Base-by-base conservation (phyloP, 2,329 filamentous ascomycete genomes). In the Fusarium incarnatum region DNA sequence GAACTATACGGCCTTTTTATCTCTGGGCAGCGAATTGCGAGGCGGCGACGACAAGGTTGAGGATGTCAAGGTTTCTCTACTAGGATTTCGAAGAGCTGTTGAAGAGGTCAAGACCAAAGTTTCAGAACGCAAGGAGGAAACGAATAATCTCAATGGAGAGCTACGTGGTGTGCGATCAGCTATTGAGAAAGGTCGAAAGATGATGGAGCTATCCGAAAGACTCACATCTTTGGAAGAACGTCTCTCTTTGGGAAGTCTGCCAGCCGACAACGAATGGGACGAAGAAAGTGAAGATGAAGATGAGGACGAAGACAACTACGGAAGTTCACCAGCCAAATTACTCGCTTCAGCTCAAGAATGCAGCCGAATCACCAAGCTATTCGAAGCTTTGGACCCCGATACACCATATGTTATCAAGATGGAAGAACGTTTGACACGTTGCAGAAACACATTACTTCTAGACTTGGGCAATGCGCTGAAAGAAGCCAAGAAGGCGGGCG, bases 11-110 rank as follows among this genome's bases (percentile, higher is more conserved):
- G 92, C 95, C 60, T 99, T 99, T 74, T 81, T 99, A 7, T 91
- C 90, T 1, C 82, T 99, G 0, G 97, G 96, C 0, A 89, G 87
- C 48, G 92, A 94, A 73, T 82, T 99, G 45, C 88, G 89, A 56
- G 94, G 94, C 5, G 97, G 97, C 10, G 94, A 97, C 76, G 95
- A 98, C 75, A 92, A 91, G 78, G 91, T 98, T 1, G 94, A 97
- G 77, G 94, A 97, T 76, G 91, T 98, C 32, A 88, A 93, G 45
- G 92, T 99, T 1, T 94, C 94, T 0, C 81, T 99, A 58, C 79
- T 98, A 64, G 94, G 94, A 0, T 98, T 99, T 75, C 86, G 90
- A 64, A 87, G 94, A 68, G 94, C 96, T 54, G 88, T 98, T 1
- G 90, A 93, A 70, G 90, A 90, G 52, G 86, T 98, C 50, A 89